Conservation (phyloP, 352 stramenopile genomes). For the Albugo laibachii region DNA sequence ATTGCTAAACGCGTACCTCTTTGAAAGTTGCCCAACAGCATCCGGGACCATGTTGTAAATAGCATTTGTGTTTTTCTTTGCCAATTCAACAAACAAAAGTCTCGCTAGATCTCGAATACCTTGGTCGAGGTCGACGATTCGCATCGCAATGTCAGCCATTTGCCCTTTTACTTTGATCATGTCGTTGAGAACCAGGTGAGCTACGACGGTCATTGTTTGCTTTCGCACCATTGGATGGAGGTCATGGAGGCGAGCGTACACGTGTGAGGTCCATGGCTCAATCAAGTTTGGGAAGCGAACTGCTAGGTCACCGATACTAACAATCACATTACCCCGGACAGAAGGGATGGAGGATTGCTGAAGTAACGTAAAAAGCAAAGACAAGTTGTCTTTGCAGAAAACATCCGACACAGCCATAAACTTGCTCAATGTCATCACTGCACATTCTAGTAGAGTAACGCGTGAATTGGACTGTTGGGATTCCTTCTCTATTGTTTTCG, state of each 20-base stretch:
- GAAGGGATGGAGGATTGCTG: conserved; percentile 38
- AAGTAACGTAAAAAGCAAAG: conserved; percentile 88
- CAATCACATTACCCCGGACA: conserved; percentile 90
- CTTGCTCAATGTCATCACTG: conserved; percentile 92
- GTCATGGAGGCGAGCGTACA: conserved; percentile 90
- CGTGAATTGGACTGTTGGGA: conserved; percentile 39
- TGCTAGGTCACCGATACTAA: conserved; percentile 91
- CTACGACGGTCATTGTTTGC: conserved; percentile 95
- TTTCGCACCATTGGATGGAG: conserved; percentile 80
- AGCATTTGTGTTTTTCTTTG: conserved; percentile 91
- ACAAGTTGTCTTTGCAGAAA: conserved; percentile 91
- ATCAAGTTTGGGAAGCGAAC: conserved; percentile 97
- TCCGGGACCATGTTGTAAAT: conserved; percentile 99
- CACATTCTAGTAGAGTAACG: conserved; percentile 78
- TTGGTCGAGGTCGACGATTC: conserved; percentile 84
- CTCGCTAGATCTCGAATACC: conserved; percentile 86
- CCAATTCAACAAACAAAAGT: conserved; percentile 94
- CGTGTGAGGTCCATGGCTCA: conserved; percentile 92
- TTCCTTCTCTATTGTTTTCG: conserved; percentile 35
- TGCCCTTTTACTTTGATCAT: conserved; percentile 99
- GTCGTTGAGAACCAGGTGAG: conserved; percentile 97
- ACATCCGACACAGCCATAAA: conserved; percentile 93
- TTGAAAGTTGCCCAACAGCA: conserved; percentile 85
- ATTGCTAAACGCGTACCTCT: conserved; percentile 17
- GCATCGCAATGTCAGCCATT: conserved; percentile 89